phyloP scores from a whole-genome alignment of 2,329 filamentous ascomycete species.

The Colletotrichum cordylinicola region DNA sequence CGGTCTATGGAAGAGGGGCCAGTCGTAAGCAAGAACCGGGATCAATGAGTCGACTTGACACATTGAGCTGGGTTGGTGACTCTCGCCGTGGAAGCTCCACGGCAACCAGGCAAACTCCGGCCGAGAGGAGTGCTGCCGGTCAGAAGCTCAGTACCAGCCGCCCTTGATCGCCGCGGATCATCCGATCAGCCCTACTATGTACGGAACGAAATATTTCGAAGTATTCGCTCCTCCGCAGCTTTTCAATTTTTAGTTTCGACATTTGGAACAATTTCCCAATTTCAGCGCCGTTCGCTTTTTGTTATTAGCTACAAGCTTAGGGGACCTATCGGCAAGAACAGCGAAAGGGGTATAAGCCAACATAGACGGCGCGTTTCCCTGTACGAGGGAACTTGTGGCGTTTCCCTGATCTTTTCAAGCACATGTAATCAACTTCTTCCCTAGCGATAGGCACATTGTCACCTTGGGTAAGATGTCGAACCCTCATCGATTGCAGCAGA shows the following conservation, averaged over 20 bases:
- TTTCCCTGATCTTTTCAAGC: background rate
- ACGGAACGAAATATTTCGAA: background rate
- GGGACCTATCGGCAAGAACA: background rate
- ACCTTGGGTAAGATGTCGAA: background rate
- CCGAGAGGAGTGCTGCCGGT: background rate
- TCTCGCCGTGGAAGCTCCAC: background rate
- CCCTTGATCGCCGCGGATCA: background rate
- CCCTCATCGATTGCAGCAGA: background rate
- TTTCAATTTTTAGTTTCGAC: background rate
- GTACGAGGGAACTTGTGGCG: background rate
- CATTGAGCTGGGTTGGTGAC: background rate
- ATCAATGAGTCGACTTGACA: background rate
- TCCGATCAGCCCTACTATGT: background rate
- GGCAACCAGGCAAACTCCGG: background rate
- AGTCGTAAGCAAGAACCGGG: background rate
- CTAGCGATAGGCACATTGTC: background rate
- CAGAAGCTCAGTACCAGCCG: background rate
- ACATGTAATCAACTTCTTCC: background rate
- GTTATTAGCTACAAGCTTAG: background rate
- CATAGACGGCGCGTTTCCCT: background rate
- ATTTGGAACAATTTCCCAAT: fast-evolving
- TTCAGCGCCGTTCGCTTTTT: background rate
- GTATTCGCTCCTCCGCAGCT: background rate
- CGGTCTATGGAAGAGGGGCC: fast-evolving
- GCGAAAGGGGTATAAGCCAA: fast-evolving